These are phyloP conservation scores for Angomonas ambiguus DNA, from an alignment of 208 protist species.

Conservation along the genomic window DNA sequence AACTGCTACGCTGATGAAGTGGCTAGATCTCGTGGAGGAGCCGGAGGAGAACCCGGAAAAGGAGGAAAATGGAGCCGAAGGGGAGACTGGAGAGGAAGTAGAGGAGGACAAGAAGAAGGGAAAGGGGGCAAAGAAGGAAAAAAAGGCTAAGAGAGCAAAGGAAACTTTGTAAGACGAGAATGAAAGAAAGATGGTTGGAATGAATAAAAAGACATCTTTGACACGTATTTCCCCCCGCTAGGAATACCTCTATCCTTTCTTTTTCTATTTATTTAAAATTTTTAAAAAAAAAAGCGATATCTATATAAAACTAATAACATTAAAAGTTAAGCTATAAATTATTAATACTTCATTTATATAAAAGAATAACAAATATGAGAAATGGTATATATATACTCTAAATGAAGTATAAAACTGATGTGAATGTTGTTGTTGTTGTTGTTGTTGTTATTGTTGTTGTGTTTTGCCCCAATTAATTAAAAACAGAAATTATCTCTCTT, in stretches of 20 bases:
- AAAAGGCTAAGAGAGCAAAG: conserved; percentile 1
- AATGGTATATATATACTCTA: not conserved
- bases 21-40: not conserved
- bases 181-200: conserved; percentile 1
- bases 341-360: too few species aligned
- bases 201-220: too few species aligned
- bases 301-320: too few species aligned
- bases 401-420: not conserved
- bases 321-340: too few species aligned
- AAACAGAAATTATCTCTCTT: not conserved
- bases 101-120: conserved; percentile 33
- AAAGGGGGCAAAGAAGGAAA: not conserved
- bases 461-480: conserved; percentile 1
- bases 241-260: too few species aligned
- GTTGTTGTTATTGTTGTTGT: conserved; percentile 10
- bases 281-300: too few species aligned
- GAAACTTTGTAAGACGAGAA: conserved; percentile 16
- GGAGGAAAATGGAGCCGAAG: conserved; percentile 16
- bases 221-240: too few species aligned
- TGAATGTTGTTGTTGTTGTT: not conserved
- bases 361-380: not conserved
- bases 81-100: conserved; percentile 37
- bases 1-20: not conserved
- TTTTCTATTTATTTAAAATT: too few species aligned
- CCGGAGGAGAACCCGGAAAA: not conserved